Base-by-base conservation (phyloP, 1,139 yeast genomes). In the Taphrina pruni region DNA sequence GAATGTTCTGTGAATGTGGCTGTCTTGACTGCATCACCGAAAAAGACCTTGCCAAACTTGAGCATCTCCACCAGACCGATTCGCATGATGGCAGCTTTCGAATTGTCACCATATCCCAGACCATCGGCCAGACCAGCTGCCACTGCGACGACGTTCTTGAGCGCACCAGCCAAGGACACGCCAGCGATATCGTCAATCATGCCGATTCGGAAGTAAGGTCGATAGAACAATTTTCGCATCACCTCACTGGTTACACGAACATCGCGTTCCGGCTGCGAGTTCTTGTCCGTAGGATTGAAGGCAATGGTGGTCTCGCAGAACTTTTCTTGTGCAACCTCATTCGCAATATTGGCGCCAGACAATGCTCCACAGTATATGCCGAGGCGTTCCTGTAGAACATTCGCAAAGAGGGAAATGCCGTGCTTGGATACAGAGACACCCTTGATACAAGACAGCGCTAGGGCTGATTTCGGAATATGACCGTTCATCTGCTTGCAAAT, bases 241-340 rank as follows among this genome's bases (percentile, higher is more conserved):
- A 65, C 54, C n/a, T 66, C 62, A 21, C 64, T 74, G 43, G 71
- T 48, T 41, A 72, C 60, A 8, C 68, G 55, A 51, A 70, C 69
- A 45, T 54, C 62, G 6, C 61, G 43, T 1, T 7, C 41, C 11
- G 70, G 57, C 14, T 17, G 82, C 81, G 87, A 71, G 73, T 72
- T 75, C 79, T 89, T 90, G 35, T 78, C 77, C 55, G 97, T 96
- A 21, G 83, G 75, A 70, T 86, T 87, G 82, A 90, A 93, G 14
- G 97, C 98, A 72, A 93, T 89, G 20, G 98, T 90, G 71, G 98
- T 92, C 81, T 93, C 98, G 51, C 96, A 89, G 92, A 94, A 93
- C 80, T 89, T 89, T 78, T 89, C 90, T 78, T 84, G 85, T 72
- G 98, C 98, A 71, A 93, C 97, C 81, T 93, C 98, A 67, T 91